phyloP scores from a whole-genome alignment of 1,139 yeast genomes.

The Geotrichum histeridarum region DNA sequence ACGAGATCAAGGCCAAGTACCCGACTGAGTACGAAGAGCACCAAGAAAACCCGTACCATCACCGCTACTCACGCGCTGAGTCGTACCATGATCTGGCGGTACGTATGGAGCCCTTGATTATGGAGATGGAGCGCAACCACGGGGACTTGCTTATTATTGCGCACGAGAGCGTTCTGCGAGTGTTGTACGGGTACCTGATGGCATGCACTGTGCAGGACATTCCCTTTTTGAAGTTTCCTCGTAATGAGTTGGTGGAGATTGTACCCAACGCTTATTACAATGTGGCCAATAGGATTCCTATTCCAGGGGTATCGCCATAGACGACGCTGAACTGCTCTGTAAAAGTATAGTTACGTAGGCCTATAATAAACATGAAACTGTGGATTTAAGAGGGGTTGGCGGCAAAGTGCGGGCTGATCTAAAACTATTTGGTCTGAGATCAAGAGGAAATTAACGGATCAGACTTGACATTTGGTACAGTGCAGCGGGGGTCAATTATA shows the following conservation, averaged over 20 bases:
- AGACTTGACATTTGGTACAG: too few relatives aligned
- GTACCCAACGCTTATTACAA: conserved; percentile 85
- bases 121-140: conserved; percentile 88
- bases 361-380: too few relatives aligned
- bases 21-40: conserved; percentile 70
- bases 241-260: conserved; percentile 79
- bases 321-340: background rate
- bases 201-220: conserved; percentile 84
- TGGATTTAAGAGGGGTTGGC: too few relatives aligned
- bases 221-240: conserved; percentile 70
- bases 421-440: too few relatives aligned
- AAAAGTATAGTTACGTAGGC: too few relatives aligned
- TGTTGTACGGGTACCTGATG: conserved; percentile 90
- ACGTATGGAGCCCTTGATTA: conserved; percentile 83
- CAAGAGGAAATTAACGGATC: too few relatives aligned
- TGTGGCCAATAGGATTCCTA: conserved; percentile 52
- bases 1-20: conserved; percentile 52
- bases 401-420: too few relatives aligned
- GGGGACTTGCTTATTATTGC: conserved; percentile 88
- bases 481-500: too few relatives aligned
- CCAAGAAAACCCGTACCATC: conserved; percentile 79
- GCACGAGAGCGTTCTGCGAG: conserved; percentile 84
- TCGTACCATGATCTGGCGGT: conserved; percentile 94
- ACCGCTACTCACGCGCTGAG: conserved; percentile 86
- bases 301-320: conserved; percentile 32